Percentiles rank a stretch among this genome's conserved stretches.
Conservation (phyloP, 805 yeast genomes). For the Ogataea nonfermentans region DNA sequence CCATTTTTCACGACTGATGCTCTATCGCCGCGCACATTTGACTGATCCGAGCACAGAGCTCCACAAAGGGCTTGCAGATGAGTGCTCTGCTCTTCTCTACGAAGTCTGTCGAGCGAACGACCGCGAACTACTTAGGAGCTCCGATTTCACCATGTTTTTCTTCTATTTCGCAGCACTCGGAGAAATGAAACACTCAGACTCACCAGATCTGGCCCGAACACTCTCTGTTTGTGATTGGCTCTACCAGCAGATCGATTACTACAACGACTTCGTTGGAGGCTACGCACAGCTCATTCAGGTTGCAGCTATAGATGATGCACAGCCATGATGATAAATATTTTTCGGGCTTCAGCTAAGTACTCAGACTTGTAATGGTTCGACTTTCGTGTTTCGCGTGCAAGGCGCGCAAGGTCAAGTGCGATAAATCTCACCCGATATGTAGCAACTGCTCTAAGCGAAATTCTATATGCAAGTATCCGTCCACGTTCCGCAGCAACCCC, state of each 20-base stretch:
- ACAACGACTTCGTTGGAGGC: conserved; percentile 12
- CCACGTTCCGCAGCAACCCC: conserved; percentile 9
- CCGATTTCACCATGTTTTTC: conserved; percentile 15
- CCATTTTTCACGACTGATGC: conserved; percentile 25
- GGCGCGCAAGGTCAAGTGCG: conserved; percentile 13
- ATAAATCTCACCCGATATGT: conserved; percentile 8
- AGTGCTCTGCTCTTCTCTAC: conserved; percentile 10
- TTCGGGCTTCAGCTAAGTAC: no score
- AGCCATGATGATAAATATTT: conserved; percentile 1
- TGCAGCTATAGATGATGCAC: conserved; percentile 7
- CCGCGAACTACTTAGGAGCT: conserved; percentile 5
- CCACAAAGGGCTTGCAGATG: conserved; percentile 4
- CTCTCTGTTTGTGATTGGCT: conserved; percentile 9
- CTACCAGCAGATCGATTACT: conserved; percentile 1
- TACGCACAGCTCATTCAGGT: conserved; percentile 11
- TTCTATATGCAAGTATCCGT: conserved; percentile 7
- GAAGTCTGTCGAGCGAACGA: conserved; percentile 2
- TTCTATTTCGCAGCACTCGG: conserved; percentile 13
- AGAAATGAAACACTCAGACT: conserved; percentile 7
- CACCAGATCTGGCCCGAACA: conserved; percentile 4
- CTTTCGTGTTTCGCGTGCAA: conserved; percentile 12
- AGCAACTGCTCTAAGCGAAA: conserved; percentile 6
- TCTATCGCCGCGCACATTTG: conserved; percentile 24
- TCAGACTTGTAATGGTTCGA: conserved; percentile 5
- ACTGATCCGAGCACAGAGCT: conserved; percentile 10